A percentile compares a stretch with the other conserved stretches of the same genome.
phyloP scores from a whole-genome alignment of 495 filamentous ascomycete genomes.

The Choiromyces venosus region DNA sequence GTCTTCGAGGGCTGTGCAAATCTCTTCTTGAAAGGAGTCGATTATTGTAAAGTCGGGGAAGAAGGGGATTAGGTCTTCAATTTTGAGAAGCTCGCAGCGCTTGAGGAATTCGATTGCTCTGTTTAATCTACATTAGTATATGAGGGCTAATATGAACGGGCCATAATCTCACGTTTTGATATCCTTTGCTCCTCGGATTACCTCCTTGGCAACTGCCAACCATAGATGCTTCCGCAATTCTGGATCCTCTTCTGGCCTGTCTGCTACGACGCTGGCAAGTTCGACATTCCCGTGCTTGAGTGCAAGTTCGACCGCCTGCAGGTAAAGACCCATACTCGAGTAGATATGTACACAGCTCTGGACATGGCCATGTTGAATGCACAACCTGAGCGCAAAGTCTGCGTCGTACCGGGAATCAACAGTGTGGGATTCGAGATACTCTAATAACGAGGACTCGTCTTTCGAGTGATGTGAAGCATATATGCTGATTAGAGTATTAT shows the following conservation, averaged over 20 bases:
- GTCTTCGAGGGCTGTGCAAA: constrained; percentile 85
- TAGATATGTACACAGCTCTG: constrained; percentile 95
- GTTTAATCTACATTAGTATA: background rate
- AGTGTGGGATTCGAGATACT: constrained; percentile 77
- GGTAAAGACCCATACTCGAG: constrained; percentile 86
- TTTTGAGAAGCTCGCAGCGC: constrained; percentile 82
- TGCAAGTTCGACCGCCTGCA: constrained; percentile 85
- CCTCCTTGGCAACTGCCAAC: constrained; percentile 87
- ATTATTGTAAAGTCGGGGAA: constrained; percentile 99
- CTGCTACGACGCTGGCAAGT: constrained; percentile 82
- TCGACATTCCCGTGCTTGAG: constrained; percentile 83
- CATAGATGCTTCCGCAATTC: constrained; percentile 88
- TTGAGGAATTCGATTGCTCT: constrained; percentile 84
- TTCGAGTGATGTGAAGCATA: constrained; percentile 79
- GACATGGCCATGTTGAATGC: constrained; percentile 86
- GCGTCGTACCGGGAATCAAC: constrained; percentile 72
- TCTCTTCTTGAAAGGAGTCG: constrained; percentile 97
- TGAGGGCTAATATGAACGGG: background rate
- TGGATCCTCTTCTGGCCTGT: constrained; percentile 69
- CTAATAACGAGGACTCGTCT: constrained; percentile 76
- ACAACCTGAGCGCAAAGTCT: constrained; percentile 94
- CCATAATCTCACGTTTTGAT: constrained; percentile 61
- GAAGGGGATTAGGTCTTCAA: constrained; percentile 95
- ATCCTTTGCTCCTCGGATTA: constrained; percentile 73
- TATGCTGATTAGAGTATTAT: constrained; percentile 94